phyloP scores from a whole-genome alignment of 306 rosid species.

The Cucurbita ficifolia region DNA sequence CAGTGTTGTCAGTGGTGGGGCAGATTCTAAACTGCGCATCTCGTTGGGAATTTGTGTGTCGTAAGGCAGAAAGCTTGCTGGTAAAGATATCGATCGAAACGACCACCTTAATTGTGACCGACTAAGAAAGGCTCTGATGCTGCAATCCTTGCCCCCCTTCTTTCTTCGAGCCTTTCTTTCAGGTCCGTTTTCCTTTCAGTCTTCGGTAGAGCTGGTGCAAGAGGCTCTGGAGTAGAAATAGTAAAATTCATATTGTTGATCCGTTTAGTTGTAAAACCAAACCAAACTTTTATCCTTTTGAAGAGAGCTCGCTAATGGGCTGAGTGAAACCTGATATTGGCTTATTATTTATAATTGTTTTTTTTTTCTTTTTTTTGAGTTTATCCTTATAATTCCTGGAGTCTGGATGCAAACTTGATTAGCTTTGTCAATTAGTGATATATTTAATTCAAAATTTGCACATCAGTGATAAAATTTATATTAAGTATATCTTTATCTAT shows the following conservation, averaged over 20 bases:
- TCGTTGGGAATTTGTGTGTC: slow-evolving; percentile 49
- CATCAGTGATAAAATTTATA: too few species aligned
- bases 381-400: not conserved
- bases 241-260: not conserved
- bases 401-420: not conserved
- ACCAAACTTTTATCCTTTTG: not conserved
- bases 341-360: not conserved
- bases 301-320: not conserved
- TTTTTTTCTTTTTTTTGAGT: not conserved
- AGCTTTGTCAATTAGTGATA: too few species aligned
- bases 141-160: not conserved
- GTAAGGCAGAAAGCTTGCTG: slow-evolving; percentile 15
- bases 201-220: not conserved
- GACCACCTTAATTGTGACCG: not conserved
- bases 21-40: slow-evolving; percentile 63
- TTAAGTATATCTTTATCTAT: too few species aligned
- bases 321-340: not conserved
- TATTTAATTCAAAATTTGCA: too few species aligned
- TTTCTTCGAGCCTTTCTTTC: not conserved
- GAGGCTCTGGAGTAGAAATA: not conserved
- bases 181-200: not conserved
- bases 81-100: not conserved
- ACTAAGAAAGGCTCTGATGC: not conserved
- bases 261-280: not conserved
- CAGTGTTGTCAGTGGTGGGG: slow-evolving; percentile 74